Evolutionary conservation across 2,329 filamentous ascomycete genomes (phyloP).

Genomic region (Alternaria burnsii): DNA sequence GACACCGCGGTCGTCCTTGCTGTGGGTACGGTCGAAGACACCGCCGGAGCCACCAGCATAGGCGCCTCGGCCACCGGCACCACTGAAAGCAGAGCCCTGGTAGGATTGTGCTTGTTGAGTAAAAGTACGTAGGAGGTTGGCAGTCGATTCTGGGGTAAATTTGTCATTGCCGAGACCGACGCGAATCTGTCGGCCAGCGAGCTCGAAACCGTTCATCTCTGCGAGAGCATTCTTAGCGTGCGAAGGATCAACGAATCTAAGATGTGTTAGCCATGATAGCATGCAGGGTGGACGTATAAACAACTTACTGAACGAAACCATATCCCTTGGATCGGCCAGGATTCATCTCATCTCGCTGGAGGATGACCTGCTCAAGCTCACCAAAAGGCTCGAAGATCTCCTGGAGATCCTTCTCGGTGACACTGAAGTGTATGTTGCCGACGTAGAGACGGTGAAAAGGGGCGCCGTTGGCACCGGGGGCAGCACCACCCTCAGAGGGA

Average conservation of each 20-base stretch:
- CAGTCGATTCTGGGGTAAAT: slow-evolving; percentile 97
- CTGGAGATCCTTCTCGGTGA: slow-evolving; percentile 93
- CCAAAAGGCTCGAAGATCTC: slow-evolving; percentile 98
- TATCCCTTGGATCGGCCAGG: slow-evolving; percentile 73
- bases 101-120: slow-evolving; percentile 70
- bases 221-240: slow-evolving; percentile 94
- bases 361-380: slow-evolving; percentile 94
- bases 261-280: slow-evolving; percentile 21
- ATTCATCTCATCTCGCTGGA: slow-evolving; percentile 92
- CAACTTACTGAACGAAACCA: slow-evolving; percentile 94
- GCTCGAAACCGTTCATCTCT: slow-evolving; percentile 99
- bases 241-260: slow-evolving; percentile 88
- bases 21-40: slow-evolving; percentile 89
- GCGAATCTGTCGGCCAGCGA: slow-evolving; percentile 95
- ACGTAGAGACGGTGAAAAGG: slow-evolving; percentile 99
- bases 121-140: slow-evolving; percentile 90
- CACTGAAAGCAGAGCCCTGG: slow-evolving; percentile 91
- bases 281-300: not conserved
- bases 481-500: slow-evolving; percentile 67
- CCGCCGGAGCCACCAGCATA: slow-evolving; percentile 75
- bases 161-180: slow-evolving; percentile 99
- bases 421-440: slow-evolving; percentile 99
- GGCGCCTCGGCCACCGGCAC: slow-evolving; percentile 84
- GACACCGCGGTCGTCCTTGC: slow-evolving; percentile 85
- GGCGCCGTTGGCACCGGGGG: slow-evolving; percentile 78